These are phyloP conservation scores for Primulina tabacum DNA, from an alignment of 257 asterid species.

Conservation along the genomic window DNA sequence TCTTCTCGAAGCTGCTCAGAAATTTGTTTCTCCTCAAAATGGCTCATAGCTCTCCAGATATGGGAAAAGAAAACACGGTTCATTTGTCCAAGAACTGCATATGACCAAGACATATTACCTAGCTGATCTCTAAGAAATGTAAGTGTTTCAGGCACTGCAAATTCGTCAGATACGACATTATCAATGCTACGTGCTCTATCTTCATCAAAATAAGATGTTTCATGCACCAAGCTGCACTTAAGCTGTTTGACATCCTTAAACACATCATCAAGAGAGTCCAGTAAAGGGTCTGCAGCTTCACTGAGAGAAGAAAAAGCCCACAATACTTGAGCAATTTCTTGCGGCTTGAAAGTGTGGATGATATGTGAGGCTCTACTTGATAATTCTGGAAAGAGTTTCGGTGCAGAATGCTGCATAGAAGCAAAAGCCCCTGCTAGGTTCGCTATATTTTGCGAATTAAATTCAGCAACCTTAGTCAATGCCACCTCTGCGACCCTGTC, in stretches of 20 bases:
- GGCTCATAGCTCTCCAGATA: conserved; percentile 60
- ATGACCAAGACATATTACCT: conserved; percentile 84
- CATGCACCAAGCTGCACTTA: conserved; percentile 31
- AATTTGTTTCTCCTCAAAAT: conserved; percentile 54
- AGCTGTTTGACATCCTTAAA: conserved; percentile 42
- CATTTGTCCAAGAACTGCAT: conserved; percentile 77
- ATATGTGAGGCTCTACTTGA: conserved; percentile 60
- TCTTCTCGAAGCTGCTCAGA: conserved; percentile 73
- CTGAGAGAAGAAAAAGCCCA: conserved; percentile 97
- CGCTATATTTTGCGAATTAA: conserved; percentile 90
- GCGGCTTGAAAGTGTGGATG: conserved; percentile 67
- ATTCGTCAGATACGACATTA: conserved; percentile 14
- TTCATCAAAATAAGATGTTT: conserved; percentile 32
- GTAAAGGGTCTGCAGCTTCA: conserved; percentile 61
- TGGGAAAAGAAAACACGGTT: conserved; percentile 51
- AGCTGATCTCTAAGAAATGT: conserved; percentile 66
- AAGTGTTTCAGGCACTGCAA: conserved; percentile 28
- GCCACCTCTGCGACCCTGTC: conserved; percentile 94
- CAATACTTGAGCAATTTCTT: conserved; percentile 83
- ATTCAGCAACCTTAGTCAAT: conserved; percentile 55
- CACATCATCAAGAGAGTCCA: conserved; percentile 63
- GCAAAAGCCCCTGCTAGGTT: conserved; percentile 94
- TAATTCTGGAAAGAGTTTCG: conserved; percentile 62
- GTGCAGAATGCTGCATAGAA: conserved; percentile 91
- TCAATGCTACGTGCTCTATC: conserved; percentile 25